A percentile compares a stretch with the other conserved stretches of the same genome.
Evolutionary conservation across 331 rosid species (phyloP).

Genomic region (Prunus yedoensis): DNA sequence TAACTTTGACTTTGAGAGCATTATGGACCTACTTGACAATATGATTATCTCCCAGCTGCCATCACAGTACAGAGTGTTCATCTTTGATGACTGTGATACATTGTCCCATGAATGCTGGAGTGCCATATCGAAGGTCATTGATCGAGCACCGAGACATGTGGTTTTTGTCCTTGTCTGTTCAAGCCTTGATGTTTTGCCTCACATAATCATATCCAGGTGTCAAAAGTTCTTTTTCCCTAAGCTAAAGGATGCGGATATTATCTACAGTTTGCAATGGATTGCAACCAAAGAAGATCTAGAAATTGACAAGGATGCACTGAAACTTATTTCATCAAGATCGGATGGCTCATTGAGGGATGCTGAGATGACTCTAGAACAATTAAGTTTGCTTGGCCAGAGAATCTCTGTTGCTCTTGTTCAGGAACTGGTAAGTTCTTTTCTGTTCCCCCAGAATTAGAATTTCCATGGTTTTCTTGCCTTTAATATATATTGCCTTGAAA

Average conservation of each 20-base stretch:
- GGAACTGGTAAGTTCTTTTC: slow-evolving; percentile 71
- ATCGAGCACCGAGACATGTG: slow-evolving; percentile 86
- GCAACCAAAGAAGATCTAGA: slow-evolving; percentile 77
- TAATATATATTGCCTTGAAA: background rate
- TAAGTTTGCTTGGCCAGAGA: slow-evolving; percentile 90
- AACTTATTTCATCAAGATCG: slow-evolving; percentile 89
- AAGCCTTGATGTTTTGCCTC: slow-evolving; percentile 93
- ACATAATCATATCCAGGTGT: slow-evolving; percentile 92
- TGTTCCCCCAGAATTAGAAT: background rate
- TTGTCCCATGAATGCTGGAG: slow-evolving; percentile 80
- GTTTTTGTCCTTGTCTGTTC: slow-evolving; percentile 95
- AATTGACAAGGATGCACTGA: slow-evolving; percentile 89
- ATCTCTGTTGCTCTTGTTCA: slow-evolving; percentile 89
- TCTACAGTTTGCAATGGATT: slow-evolving; percentile 72
- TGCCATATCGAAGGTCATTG: slow-evolving; percentile 88
- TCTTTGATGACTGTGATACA: slow-evolving; percentile 86
- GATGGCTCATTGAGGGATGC: slow-evolving; percentile 96
- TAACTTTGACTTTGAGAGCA: slow-evolving; percentile 78
- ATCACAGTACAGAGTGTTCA: slow-evolving; percentile 74
- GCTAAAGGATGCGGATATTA: slow-evolving; percentile 83
- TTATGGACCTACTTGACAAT: slow-evolving; percentile 72
- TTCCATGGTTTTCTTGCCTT: slow-evolving; percentile 14
- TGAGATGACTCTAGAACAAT: slow-evolving; percentile 94
- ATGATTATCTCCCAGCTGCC: slow-evolving; percentile 69
- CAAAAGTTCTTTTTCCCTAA: slow-evolving; percentile 93